Evolutionary conservation across 202 grass and related monocot species (phyloP).

Genomic region (Setaria viridis): DNA sequence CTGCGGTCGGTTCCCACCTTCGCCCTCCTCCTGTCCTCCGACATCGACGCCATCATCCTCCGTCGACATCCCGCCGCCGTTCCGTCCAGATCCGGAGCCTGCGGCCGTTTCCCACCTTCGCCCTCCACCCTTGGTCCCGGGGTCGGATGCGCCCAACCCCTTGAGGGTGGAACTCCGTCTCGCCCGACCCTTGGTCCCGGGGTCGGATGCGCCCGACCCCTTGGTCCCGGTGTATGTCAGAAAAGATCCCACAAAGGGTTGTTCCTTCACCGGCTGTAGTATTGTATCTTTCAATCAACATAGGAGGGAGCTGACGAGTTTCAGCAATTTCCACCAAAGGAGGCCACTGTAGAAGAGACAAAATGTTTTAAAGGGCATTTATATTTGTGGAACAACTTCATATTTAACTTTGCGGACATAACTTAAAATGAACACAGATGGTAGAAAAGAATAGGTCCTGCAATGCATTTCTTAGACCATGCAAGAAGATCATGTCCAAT

Average conservation of each 20-base stretch:
- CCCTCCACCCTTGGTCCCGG: too few species aligned
- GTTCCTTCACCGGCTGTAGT: conserved; percentile 91
- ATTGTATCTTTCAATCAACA: conserved; percentile 93
- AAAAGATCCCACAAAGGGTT: conserved; percentile 91
- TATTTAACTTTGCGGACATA: conserved; percentile 41
- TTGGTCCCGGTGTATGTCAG: conserved; percentile 81
- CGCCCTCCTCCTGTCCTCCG: too few species aligned
- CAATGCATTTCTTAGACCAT: conserved; percentile 11
- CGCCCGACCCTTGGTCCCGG: too few species aligned
- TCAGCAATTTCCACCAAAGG: conserved; percentile 87
- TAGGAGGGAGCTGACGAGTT: conserved; percentile 79
- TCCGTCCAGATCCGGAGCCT: too few species aligned
- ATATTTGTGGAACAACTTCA: conserved; percentile 13
- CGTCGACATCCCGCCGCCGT: too few species aligned
- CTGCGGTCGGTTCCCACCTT: too few species aligned
- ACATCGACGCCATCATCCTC: too few species aligned
- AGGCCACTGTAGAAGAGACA: conserved; percentile 74
- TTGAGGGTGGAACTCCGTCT: too few species aligned
- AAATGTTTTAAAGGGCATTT: conserved; percentile 18
- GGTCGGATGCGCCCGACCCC: too few species aligned
- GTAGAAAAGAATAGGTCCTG: conserved; percentile 19
- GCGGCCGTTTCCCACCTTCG: too few species aligned
- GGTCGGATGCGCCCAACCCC: too few species aligned
- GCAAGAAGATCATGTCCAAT: background rate
- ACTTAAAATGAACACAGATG: background rate